A percentile compares a stretch with the other conserved stretches of the same genome.
phyloP scores from a whole-genome alignment of 2,329 filamentous ascomycete species.

The Paracorniculantispora psalliotae region DNA sequence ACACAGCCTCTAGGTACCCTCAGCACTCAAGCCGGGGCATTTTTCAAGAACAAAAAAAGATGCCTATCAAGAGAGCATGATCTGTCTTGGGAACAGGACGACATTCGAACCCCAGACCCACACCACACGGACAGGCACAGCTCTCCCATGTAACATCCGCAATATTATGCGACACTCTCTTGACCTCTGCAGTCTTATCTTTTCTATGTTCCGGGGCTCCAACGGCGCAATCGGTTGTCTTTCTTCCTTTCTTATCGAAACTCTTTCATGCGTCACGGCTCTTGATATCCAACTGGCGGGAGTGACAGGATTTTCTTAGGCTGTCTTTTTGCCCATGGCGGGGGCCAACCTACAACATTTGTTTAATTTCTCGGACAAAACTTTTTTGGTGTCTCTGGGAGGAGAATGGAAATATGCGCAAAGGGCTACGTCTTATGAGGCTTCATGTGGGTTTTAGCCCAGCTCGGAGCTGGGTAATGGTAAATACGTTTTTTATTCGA shows the following conservation, averaged over 20 bases:
- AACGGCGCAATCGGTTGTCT: constrained; percentile 6
- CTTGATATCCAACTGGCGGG: constrained; percentile 14
- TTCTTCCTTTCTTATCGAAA: constrained; percentile 3
- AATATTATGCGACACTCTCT: background rate
- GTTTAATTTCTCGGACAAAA: constrained; percentile 8
- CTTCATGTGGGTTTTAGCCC: constrained; percentile 1
- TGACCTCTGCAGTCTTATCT: background rate
- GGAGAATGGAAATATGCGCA: background rate
- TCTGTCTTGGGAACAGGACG: background rate
- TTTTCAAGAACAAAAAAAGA: background rate
- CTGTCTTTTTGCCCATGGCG: background rate
- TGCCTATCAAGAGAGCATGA: background rate
- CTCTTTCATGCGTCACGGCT: constrained; percentile 10
- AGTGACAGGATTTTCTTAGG: constrained; percentile 12
- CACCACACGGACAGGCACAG: background rate
- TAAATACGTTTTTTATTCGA: constrained; percentile 10
- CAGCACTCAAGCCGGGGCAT: background rate
- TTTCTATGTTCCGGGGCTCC: background rate
- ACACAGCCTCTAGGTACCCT: background rate
- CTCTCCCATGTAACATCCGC: background rate
- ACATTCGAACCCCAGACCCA: background rate
- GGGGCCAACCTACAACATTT: background rate
- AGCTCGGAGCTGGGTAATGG: constrained; percentile 7
- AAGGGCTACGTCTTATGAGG: background rate
- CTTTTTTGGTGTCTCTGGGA: constrained; percentile 1